phyloP scores from a whole-genome alignment of 306 rosid species.

The Dryas octopetala region DNA sequence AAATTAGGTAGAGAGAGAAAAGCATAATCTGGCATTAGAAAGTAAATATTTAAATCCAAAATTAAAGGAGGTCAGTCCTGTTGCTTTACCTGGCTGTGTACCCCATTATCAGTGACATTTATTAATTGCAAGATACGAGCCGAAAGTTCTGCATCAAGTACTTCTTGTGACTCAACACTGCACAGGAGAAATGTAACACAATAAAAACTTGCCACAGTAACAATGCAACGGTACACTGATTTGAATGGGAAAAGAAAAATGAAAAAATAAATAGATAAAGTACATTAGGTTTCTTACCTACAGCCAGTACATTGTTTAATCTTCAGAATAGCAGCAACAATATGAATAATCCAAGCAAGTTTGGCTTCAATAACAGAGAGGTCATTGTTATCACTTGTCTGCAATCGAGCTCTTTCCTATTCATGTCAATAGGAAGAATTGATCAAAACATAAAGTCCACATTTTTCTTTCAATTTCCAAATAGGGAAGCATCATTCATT shows the following conservation, averaged over 20 bases:
- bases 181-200: slow-evolving; percentile 30
- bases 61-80: slow-evolving; percentile 1
- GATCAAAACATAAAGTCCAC: slow-evolving; percentile 26
- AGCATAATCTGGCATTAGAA: not conserved
- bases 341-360: slow-evolving; percentile 98
- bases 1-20: not conserved
- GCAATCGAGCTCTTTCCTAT: slow-evolving; percentile 91
- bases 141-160: slow-evolving; percentile 94
- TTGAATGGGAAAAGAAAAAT: not conserved
- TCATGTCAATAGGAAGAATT: slow-evolving; percentile 32
- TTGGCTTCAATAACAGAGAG: slow-evolving; percentile 81
- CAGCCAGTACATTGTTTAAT: slow-evolving; percentile 87
- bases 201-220: not conserved
- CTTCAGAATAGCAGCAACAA: slow-evolving; percentile 89
- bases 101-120: slow-evolving; percentile 88
- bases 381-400: slow-evolving; percentile 67
- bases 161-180: slow-evolving; percentile 91
- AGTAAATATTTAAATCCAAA: not conserved
- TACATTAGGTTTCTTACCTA: slow-evolving; percentile 48
- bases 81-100: slow-evolving; percentile 81
- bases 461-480: slow-evolving; percentile 2
- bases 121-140: slow-evolving; percentile 94
- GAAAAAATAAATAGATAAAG: not conserved
- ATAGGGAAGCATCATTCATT: not conserved
- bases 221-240: not conserved